Percentiles rank a stretch among this genome's conserved stretches.
These are phyloP conservation scores for Trifolium pratense DNA, from an alignment of 306 rosid species.

Conservation along the genomic window DNA sequence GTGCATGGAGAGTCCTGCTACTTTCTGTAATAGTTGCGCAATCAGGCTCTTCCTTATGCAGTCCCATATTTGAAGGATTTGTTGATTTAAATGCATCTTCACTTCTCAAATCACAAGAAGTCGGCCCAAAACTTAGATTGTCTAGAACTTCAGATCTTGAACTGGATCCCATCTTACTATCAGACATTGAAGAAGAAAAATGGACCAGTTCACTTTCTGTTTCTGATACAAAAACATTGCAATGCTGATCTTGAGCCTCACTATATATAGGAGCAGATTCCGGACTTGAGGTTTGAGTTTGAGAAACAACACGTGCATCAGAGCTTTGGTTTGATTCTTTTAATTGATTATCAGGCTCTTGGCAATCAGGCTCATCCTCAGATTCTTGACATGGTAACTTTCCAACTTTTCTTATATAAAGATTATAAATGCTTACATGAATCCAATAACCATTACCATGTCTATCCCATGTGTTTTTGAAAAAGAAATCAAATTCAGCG, in stretches of 20 bases:
- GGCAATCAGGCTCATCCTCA: constrained; percentile 43
- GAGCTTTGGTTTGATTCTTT: too few relatives aligned
- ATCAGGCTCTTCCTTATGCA: not conserved
- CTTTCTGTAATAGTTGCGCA: not conserved
- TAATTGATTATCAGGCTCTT: too few relatives aligned
- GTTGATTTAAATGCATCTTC: not conserved
- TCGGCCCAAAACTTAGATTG: not conserved
- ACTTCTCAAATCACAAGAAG: not conserved
- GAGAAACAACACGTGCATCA: too few relatives aligned
- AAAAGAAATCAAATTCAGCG: constrained; percentile 70
- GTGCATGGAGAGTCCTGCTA: not conserved
- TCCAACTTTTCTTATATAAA: constrained; percentile 43
- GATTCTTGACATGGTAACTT: constrained; percentile 45
- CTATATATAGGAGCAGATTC: constrained; percentile 49
- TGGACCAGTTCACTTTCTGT: constrained; percentile 43
- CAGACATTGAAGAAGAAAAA: constrained; percentile 40
- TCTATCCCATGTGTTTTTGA: constrained; percentile 79
- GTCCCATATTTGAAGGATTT: not conserved
- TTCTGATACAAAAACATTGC: constrained; percentile 27
- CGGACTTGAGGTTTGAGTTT: too few relatives aligned
- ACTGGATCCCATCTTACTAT: constrained; percentile 51
- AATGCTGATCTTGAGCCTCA: constrained; percentile 56
- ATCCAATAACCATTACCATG: constrained; percentile 81
- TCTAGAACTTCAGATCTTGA: constrained; percentile 39
- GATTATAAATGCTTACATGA: constrained; percentile 49